These are phyloP conservation scores for Durusdinium trenchii DNA, from an alignment of 73 alveolate species.

Conservation along the genomic window DNA sequence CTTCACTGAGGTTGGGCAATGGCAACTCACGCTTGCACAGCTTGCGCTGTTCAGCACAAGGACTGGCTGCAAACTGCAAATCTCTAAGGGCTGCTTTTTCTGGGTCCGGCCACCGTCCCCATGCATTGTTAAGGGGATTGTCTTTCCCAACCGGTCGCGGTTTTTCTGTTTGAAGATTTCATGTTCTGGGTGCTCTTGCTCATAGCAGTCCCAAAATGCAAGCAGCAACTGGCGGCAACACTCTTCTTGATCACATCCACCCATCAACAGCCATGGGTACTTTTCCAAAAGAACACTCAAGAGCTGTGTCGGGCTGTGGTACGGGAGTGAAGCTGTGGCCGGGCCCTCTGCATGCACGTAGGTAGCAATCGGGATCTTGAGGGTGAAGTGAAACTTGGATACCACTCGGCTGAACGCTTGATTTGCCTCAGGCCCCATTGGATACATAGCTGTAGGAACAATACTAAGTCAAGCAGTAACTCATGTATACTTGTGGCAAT, in stretches of 20 bases:
- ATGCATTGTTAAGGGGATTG: constrained; percentile 31
- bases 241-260: neutral
- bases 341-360: constrained; percentile 53
- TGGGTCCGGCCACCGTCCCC: constrained; percentile 64
- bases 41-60: neutral
- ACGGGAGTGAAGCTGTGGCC: neutral
- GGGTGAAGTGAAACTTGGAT: neutral
- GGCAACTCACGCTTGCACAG: neutral
- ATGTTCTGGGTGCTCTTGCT: constrained; percentile 18
- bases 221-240: neutral
- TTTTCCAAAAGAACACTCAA: neutral
- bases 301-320: neutral
- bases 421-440: constrained; percentile 33
- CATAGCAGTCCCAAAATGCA: neutral
- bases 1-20: neutral
- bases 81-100: constrained; percentile 36
- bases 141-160: neutral
- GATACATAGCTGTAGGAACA: too few relatives aligned
- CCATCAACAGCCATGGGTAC: neutral
- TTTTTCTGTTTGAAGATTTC: neutral
- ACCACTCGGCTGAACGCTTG: neutral
- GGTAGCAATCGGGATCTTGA: neutral
- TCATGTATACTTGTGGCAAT: too few relatives aligned
- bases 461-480: too few relatives aligned
- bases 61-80: neutral